Conservation (phyloP, 768 basidiomycete genomes). For the Pleurotus giganteus region DNA sequence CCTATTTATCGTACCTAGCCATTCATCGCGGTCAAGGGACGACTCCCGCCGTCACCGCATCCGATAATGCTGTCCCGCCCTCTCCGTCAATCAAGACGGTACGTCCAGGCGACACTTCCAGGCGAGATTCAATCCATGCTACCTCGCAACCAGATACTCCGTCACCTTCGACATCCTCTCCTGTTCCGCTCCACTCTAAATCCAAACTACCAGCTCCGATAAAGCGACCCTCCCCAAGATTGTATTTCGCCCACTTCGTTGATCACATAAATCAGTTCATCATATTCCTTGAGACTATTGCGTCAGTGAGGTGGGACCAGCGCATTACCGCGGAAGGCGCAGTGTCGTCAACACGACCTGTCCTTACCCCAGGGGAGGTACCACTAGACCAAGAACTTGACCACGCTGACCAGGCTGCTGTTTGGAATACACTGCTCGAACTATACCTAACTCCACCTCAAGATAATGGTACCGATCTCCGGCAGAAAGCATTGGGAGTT, state of each 20-base stretch:
- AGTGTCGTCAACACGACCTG: conserved; percentile 15
- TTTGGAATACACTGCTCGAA: conserved; percentile 96
- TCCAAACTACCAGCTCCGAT: conserved; percentile 29
- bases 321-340: conserved; percentile 40
- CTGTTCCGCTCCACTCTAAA: conserved; percentile 14
- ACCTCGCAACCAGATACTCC: conserved; percentile 28
- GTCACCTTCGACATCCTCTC: conserved; percentile 29
- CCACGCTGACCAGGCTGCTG: conserved; percentile 69
- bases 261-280: conserved; percentile 84
- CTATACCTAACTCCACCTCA: conserved; percentile 75
- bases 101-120: conserved; percentile 33
- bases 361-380: conserved; percentile 12
- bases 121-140: conserved; percentile 36
- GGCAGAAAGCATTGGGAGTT: conserved; percentile 71
- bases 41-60: conserved; percentile 34
- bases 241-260: conserved; percentile 94
- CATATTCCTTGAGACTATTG: conserved; percentile 86
- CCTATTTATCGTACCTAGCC: conserved; percentile 80
- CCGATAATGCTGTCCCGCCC: conserved; percentile 37
- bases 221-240: conserved; percentile 72
- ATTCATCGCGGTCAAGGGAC: conserved; percentile 56
- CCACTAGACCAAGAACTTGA: conserved; percentile 50
- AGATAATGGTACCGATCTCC: conserved; percentile 35
- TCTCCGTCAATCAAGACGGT: conserved; percentile 48
- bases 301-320: conserved; percentile 77